Percentiles rank a stretch among this genome's conserved stretches.
These are phyloP conservation scores for Sphagnum contortum DNA, from an alignment of 225 moss, liverwort and hornwort species.

Conservation along the genomic window DNA sequence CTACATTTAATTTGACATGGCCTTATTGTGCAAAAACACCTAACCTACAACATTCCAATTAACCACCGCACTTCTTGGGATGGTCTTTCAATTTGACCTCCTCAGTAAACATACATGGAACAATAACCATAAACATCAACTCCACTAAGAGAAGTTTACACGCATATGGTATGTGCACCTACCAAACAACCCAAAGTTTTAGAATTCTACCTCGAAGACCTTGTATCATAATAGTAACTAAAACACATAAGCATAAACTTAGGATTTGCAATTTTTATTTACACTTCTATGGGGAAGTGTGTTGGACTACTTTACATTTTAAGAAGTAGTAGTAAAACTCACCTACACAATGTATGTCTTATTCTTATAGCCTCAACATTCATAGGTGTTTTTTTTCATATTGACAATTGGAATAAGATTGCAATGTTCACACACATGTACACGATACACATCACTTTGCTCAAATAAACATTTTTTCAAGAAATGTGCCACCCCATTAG, in stretches of 20 bases:
- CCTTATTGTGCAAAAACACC: too few relatives aligned
- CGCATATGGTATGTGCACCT: conserved; percentile 97
- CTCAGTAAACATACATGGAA: conserved; percentile 87
- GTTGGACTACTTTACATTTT: too few relatives aligned
- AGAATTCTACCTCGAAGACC: background rate
- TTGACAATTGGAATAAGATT: conserved; percentile 95
- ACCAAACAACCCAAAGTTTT: conserved; percentile 7
- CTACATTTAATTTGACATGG: too few relatives aligned
- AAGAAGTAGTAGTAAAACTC: background rate
- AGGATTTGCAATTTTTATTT: too few relatives aligned
- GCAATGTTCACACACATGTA: conserved; percentile 96
- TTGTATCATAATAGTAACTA: background rate
- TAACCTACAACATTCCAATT: too few relatives aligned
- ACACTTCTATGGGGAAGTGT: too few relatives aligned
- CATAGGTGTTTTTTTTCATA: conserved; percentile 91
- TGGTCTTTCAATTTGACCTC: conserved; percentile 62
- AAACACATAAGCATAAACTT: too few relatives aligned
- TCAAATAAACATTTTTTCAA: conserved; percentile 96
- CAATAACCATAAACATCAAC: conserved; percentile 94
- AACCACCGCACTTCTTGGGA: conserved; percentile 49
- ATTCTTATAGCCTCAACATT: conserved; percentile 98
- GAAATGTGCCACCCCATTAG: conserved; percentile 97
- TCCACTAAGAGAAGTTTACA: conserved; percentile 97
- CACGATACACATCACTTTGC: conserved; percentile 96
- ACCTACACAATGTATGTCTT: conserved; percentile 99